Conservation (phyloP, 257 asterid species). For the Lycium barbarum region DNA sequence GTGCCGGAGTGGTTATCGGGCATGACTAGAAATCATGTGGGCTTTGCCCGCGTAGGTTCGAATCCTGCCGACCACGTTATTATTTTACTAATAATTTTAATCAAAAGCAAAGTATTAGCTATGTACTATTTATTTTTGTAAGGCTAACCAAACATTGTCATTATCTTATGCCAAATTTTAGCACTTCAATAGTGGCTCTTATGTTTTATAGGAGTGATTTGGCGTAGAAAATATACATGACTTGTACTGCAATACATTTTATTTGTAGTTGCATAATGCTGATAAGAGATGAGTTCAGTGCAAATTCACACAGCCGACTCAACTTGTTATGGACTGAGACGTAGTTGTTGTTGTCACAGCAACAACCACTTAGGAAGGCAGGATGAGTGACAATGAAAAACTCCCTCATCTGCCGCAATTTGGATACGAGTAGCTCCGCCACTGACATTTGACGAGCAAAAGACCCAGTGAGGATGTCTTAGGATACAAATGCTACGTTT, state of each 20-base stretch:
- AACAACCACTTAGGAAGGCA: not conserved
- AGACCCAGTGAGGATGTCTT: not conserved
- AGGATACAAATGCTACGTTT: not conserved
- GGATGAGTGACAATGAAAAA: not conserved
- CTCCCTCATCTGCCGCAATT: not conserved
- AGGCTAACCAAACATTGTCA: too few relatives aligned
- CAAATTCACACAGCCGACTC: not conserved
- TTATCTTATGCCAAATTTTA: too few relatives aligned
- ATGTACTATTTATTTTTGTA: too few relatives aligned
- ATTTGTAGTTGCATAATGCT: too few relatives aligned
- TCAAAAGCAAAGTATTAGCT: too few relatives aligned
- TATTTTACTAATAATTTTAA: too few relatives aligned
- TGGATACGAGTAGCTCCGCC: not conserved
- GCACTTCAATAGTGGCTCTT: too few relatives aligned
- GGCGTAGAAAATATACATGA: too few relatives aligned
- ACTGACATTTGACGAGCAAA: not conserved
- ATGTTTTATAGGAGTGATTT: too few relatives aligned
- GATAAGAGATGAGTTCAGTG: not conserved
- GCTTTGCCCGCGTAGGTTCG: constrained; percentile 99
- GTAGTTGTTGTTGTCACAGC: not conserved
- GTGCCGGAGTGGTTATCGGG: constrained; percentile 99
- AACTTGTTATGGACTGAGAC: too few relatives aligned
- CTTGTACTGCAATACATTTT: too few relatives aligned
- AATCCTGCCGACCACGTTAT: constrained; percentile 97
- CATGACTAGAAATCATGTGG: constrained; percentile 99